Evolutionary conservation across 768 basidiomycete species (phyloP), one percentile per base, ranked within the genome.

Genomic region (Trametes cingulata): DNA sequence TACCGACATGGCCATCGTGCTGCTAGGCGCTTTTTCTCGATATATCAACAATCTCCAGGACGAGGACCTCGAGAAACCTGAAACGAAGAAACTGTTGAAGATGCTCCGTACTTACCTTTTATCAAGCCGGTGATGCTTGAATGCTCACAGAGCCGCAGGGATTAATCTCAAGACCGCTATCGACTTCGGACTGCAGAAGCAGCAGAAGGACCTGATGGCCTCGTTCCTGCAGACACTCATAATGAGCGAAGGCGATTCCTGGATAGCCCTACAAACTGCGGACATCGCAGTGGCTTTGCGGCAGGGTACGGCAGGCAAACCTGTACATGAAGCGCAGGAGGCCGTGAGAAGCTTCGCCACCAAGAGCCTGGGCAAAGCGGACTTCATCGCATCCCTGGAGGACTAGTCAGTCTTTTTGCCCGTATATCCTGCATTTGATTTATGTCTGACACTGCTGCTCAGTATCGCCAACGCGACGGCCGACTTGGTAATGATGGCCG

Each of bases 181-280:
- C 52, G 91, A 95, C 69, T 88, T 88, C 65, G 93, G 93, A 19
- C 80, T 96, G 41, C 83, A 89, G 62, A 86, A 84, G 67, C 85
- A 87, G 0, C 89, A 93, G 70, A 89, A 85, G 61, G 88, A 92
- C 68, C 80, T 98, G 45, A 90, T 92, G 50, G 91, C 95, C 4
- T 94, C 92, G 0, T 98, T 95, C 74, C 77, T 98, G 67, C 95
- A 98, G 75, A 93, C 93, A 15, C 77, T 98, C 36, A 85, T 98
- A 65, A 98, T 98, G 95, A 93, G 91, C 56, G 95, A 97, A 78
- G 95, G 95, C 15, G 91, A 95, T 65, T 82, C 85, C 62, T 97
- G 93, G 91, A 82, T 98, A n/a, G 77, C 78, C 58, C 80, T 85
- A 2, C 85, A 93, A 60, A 82, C 86, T 3, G 80, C 82, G 17